phyloP scores from a whole-genome alignment of 1,284 basidiomycete genomes.

The Pascua sp. region DNA sequence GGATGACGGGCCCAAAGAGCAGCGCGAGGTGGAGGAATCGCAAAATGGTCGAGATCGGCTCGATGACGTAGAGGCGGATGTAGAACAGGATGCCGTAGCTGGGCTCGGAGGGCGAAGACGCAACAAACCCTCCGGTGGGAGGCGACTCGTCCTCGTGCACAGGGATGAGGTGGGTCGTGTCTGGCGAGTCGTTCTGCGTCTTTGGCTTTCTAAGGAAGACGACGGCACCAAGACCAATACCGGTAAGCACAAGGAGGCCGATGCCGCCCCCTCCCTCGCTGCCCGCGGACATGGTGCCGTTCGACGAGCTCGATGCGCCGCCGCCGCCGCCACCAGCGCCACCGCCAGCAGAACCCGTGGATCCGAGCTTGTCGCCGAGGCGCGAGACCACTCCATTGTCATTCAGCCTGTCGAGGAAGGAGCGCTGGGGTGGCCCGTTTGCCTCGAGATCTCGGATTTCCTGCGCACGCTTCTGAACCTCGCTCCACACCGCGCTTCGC shows the following conservation, averaged over 20 bases:
- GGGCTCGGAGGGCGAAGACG: constrained; percentile 16
- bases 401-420: constrained; percentile 2
- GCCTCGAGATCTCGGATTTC: constrained; percentile 6
- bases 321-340: constrained; percentile 14
- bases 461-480: constrained; percentile 27
- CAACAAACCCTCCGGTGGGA: constrained; percentile 13
- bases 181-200: constrained; percentile 21
- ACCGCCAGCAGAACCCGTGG: background rate
- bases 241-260: constrained; percentile 25
- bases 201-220: constrained; percentile 26
- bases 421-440: background rate
- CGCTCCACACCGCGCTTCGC: constrained; percentile 34
- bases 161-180: constrained; percentile 18
- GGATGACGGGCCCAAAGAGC: constrained; percentile 83
- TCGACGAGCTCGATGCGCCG: background rate
- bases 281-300: constrained; percentile 3
- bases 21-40: constrained; percentile 80
- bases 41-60: constrained; percentile 77
- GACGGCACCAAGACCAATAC: constrained; percentile 25
- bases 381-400: background rate
- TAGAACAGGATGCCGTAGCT: constrained; percentile 16
- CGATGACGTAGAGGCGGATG: constrained; percentile 59
- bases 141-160: constrained; percentile 9
- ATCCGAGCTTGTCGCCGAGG: background rate
- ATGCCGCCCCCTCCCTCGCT: constrained; percentile 16